Conservation (phyloP, 352 stramenopile species). For the Phytophthora palmivora region DNA sequence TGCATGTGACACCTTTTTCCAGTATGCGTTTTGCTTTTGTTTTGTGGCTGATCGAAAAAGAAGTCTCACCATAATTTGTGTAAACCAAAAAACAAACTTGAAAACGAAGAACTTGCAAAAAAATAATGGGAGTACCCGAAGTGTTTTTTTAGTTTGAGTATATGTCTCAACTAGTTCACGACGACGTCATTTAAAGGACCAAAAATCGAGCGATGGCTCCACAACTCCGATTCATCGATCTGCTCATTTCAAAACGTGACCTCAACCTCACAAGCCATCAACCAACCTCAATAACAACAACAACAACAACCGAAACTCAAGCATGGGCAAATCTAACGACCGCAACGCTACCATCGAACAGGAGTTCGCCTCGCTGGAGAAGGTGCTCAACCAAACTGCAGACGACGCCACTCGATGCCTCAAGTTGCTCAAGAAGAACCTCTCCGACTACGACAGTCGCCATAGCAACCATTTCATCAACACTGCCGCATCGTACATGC, state of each 20-base stretch:
- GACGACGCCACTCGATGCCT: constrained; percentile 26
- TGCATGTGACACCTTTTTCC: too few relatives aligned
- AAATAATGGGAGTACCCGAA: too few relatives aligned
- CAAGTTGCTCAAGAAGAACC: constrained; percentile 30
- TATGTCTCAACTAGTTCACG: too few relatives aligned
- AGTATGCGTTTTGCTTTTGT: too few relatives aligned
- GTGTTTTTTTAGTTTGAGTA: too few relatives aligned
- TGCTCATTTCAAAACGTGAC: constrained; percentile 27
- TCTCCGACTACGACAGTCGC: constrained; percentile 29
- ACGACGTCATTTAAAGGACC: too few relatives aligned
- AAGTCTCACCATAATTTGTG: neutral
- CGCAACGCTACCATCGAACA: constrained; percentile 15
- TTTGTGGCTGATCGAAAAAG: too few relatives aligned
- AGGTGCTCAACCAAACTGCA: constrained; percentile 27
- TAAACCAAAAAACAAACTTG: too few relatives aligned
- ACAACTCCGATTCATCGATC: neutral
- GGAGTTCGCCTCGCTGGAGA: constrained; percentile 27
- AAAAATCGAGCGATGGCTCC: constrained; percentile 1
- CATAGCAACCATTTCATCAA: constrained; percentile 31
- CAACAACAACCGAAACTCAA: constrained; percentile 2
- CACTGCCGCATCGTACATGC: constrained; percentile 26
- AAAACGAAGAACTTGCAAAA: too few relatives aligned
- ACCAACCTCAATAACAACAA: neutral
- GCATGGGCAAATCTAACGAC: constrained; percentile 26
- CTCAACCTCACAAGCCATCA: constrained; percentile 12